These are phyloP conservation scores for Xylaria digitata DNA, from an alignment of 2,329 filamentous ascomycete species.

Conservation along the genomic window DNA sequence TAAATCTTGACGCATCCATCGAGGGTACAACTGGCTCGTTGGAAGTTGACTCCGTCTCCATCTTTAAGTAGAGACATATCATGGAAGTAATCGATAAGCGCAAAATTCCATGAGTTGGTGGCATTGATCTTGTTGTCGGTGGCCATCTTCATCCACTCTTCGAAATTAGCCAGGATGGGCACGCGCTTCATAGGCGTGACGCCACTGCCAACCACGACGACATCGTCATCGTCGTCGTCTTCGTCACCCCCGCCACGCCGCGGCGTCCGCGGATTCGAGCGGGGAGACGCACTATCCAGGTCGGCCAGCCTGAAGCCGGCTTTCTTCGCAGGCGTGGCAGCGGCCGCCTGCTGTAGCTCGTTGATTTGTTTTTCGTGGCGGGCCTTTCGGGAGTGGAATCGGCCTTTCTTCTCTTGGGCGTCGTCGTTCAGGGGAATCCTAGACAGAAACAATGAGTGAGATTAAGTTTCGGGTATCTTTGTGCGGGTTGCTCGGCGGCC, in stretches of 20 bases:
- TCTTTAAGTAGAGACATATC: constrained; percentile 98
- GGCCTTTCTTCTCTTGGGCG: constrained; percentile 87
- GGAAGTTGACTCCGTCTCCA: constrained; percentile 97
- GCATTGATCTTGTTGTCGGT: constrained; percentile 99
- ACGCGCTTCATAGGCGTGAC: constrained; percentile 97
- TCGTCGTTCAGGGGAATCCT: constrained; percentile 98
- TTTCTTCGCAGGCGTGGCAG: constrained; percentile 73
- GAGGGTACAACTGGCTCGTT: constrained; percentile 96
- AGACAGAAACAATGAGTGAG: constrained; percentile 17
- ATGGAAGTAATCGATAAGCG: constrained; percentile 99
- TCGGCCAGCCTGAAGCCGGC: constrained; percentile 68
- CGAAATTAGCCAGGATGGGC: constrained; percentile 95
- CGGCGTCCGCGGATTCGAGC: constrained; percentile 68
- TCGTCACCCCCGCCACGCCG: constrained; percentile 56
- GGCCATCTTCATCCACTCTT: constrained; percentile 99
- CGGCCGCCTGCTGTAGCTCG: constrained; percentile 86
- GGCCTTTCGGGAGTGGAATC: constrained; percentile 87
- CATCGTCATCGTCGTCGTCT: constrained; percentile 67
- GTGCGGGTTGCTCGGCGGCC: constrained; percentile 26
- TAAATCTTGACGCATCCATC: constrained; percentile 99
- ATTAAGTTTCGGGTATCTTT: constrained; percentile 5
- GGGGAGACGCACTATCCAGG: constrained; percentile 66
- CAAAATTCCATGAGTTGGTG: constrained; percentile 98
- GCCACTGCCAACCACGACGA: constrained; percentile 76
- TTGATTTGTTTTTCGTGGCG: constrained; percentile 92